Conservation (phyloP, 441 rosid species). For the Cnidoscolus chayamansa region DNA sequence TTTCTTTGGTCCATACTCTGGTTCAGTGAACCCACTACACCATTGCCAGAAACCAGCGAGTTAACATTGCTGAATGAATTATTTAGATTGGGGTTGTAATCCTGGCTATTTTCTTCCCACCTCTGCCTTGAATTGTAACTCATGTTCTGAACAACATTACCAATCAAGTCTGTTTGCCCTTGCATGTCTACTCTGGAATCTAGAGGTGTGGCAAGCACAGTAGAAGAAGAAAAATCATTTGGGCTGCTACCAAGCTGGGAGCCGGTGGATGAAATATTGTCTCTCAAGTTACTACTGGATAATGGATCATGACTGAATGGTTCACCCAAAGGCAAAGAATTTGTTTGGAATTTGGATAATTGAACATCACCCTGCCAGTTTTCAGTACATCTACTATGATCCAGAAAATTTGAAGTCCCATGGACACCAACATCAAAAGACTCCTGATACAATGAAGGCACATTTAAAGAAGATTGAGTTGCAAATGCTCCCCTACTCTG, state of each 20-base stretch:
- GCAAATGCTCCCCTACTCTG: slow-evolving; percentile 36
- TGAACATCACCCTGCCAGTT: slow-evolving; percentile 47
- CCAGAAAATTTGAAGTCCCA: slow-evolving; percentile 42
- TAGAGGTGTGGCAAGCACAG: slow-evolving; percentile 27
- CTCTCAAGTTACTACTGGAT: slow-evolving; percentile 33
- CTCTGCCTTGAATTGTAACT: slow-evolving; percentile 33
- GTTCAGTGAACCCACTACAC: slow-evolving; percentile 23
- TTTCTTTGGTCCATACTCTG: slow-evolving; percentile 36
- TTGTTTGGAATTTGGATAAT: slow-evolving; percentile 40
- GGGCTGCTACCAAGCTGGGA: slow-evolving; percentile 34
- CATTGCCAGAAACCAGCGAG: slow-evolving; percentile 34
- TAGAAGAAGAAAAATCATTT: slow-evolving; percentile 36
- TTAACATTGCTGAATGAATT: slow-evolving; percentile 31
- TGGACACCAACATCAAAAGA: slow-evolving; percentile 36
- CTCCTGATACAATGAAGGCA: slow-evolving; percentile 38
- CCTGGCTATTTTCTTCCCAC: slow-evolving; percentile 40
- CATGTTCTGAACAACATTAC: slow-evolving; percentile 35
- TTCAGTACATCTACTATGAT: slow-evolving; percentile 41
- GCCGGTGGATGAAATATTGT: slow-evolving; percentile 28
- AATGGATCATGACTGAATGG: slow-evolving; percentile 33
- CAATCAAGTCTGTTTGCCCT: slow-evolving; percentile 36
- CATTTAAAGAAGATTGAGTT: slow-evolving; percentile 46
- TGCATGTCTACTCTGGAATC: slow-evolving; percentile 38
- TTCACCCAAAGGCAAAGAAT: slow-evolving; percentile 35
- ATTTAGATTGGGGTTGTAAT: slow-evolving; percentile 27